phyloP scores from a whole-genome alignment of 176 grass and related monocot genomes.

The Eremochloa ophiuroides region DNA sequence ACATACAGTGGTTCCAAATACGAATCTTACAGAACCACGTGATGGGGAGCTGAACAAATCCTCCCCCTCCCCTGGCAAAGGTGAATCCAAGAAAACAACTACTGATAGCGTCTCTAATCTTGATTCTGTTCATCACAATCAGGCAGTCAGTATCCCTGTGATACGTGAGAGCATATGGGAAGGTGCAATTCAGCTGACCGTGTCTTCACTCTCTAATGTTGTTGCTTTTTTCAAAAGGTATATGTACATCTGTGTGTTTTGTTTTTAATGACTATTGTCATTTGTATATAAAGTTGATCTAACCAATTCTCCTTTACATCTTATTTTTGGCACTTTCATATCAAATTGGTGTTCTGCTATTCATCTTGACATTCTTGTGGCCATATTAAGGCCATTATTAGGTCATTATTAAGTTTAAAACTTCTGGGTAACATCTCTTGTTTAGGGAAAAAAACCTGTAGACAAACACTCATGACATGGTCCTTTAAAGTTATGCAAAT shows the following conservation, averaged over 20 bases:
- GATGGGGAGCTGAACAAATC: slow-evolving; percentile 29
- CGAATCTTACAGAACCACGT: background rate
- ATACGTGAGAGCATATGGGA: slow-evolving; percentile 88
- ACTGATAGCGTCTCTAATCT: slow-evolving; percentile 44
- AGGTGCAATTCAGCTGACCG: slow-evolving; percentile 81
- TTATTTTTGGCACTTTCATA: background rate
- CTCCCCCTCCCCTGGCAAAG: slow-evolving; percentile 16
- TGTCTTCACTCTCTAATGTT: slow-evolving; percentile 78
- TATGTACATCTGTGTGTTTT: background rate
- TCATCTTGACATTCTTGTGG: background rate
- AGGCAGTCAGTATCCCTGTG: slow-evolving; percentile 13
- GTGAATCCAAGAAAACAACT: slow-evolving; percentile 31
- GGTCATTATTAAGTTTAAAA: background rate
- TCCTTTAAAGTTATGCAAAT: background rate
- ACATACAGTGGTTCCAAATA: slow-evolving; percentile 12
- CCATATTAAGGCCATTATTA: background rate
- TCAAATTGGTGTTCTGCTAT: background rate
- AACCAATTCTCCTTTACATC: background rate
- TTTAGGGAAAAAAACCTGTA: background rate
- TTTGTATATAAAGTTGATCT: slow-evolving; percentile 13
- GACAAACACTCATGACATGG: background rate
- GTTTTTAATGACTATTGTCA: background rate
- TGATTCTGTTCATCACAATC: slow-evolving; percentile 1
- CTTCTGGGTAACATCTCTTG: background rate
- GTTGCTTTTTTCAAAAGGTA: slow-evolving; percentile 88